Base-by-base conservation (phyloP, 1,284 basidiomycete genomes). In the Vanrija sp. region DNA sequence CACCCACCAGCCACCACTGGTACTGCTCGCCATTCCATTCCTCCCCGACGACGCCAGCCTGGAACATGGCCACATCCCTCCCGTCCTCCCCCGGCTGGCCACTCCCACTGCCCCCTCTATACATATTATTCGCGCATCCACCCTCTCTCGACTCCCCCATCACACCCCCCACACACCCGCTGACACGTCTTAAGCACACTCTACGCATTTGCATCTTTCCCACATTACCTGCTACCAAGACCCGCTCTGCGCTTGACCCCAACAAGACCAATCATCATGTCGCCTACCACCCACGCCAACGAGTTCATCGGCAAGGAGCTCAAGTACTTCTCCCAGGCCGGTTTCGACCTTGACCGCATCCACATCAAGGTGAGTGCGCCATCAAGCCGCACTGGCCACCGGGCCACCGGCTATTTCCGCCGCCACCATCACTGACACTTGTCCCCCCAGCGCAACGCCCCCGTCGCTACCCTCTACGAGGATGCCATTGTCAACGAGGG, bases 401-500 rank as follows among this genome's bases (percentile, higher is more conserved):
- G 9, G 5, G 5, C 12, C 31, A 31, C 31, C 31, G 31, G 31
- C 31, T 31, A 31, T 31, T 31, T 9, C 24, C 23, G 5, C 15
- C 24, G 12, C 6, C 25, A 15, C 19, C 31, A 15, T n/a, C 20
- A n/a, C 25, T 49, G 31, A 54, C 37, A 9, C n/a, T 27, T 9
- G 25, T 19, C 27, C 31, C 39, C 88, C 67, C 88, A 96, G 83
- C 90, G 96, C 76, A 99, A 99, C 69, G 94, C 94, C 8, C 85
- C 95, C 38, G 87, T 93, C 51, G 92, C 95, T 5, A 84, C 89
- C 72, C 86, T 99, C 45, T 99, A 99, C 79, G 95, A 99, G 76
- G 96, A 99, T 70, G 95, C 95, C 68, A 88, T 98, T 79, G 85
- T 89, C 66, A 96, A 98, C 77, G 95, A 98, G 76, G 94, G 95